Base-by-base conservation (phyloP, 1,284 basidiomycete species). In the Trichosporon faecale region DNA sequence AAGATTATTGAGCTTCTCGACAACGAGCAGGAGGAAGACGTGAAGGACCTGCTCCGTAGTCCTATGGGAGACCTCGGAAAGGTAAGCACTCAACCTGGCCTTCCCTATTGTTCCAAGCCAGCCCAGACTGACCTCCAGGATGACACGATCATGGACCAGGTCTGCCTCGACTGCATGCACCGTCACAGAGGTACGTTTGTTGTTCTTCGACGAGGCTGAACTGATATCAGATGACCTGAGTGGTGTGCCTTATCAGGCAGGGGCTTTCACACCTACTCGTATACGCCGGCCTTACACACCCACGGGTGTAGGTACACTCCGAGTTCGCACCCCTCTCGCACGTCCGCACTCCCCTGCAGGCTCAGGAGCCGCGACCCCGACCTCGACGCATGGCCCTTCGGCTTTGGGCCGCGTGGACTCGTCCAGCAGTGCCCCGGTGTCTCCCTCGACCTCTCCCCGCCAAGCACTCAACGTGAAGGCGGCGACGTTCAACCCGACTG, bases 11-110 rank as follows among this genome's bases (percentile, higher is more conserved):
- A 85, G 3, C 84, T 93, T 65, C 87, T 96, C 61, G 88, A 88
- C 61, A 88, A 90, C 69, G 94, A 96, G 81, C 88, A 91, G 71
- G 93, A 95, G 82, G 94, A 95, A 71, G 88, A 90, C 68, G 88
- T 95, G 77, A 94, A 94, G 84, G 77, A 82, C 2, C 76, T 93
- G 35, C 86, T 96, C 70, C 91, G 88, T 80, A 86, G 87, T 35
- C 88, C 87, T 49, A 91, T 90, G 77, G 87, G 86, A 6, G 88
- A 92, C 75, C 88, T 92, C 76, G 89, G 91, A 72, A 90, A 91
- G 76, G 88, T 88, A 82, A 75, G 80, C 29, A 27, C 8, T 2
- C 16, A 21, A n/a, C 4, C 21, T 21, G 49, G 23, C n/a, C 5
- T 9, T 52, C 49, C 49, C 49, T 52, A 63, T 46, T 44, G 49